Percentiles rank a stretch among this genome's conserved stretches.
Conservation (phyloP, 2,329 filamentous ascomycete species). For the Exophiala bonariae region DNA sequence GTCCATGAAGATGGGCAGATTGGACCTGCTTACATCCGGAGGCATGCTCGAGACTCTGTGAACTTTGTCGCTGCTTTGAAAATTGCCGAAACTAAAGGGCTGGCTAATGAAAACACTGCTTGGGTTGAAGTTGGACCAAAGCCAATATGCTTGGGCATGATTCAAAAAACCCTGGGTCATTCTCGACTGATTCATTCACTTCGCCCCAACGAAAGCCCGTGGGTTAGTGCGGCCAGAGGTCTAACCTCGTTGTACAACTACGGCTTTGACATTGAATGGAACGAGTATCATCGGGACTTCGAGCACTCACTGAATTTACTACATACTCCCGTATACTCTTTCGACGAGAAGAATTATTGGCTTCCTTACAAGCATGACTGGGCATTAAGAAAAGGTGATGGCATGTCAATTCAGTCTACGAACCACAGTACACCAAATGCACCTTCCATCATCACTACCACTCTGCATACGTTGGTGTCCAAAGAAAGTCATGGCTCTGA, state of each 20-base stretch:
- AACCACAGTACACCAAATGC: no score
- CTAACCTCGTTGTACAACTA: constrained; percentile 61
- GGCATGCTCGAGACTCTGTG: constrained; percentile 67
- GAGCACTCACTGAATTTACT: constrained; percentile 57
- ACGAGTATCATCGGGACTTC: constrained; percentile 67
- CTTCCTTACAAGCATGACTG: constrained; percentile 69
- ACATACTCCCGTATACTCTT: constrained; percentile 64
- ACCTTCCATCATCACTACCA: constrained; percentile 20
- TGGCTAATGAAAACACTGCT: constrained; percentile 65
- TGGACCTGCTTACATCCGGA: constrained; percentile 62
- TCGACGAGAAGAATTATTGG: constrained; percentile 71
- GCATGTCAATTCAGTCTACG: no score
- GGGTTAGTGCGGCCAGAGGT: constrained; percentile 62
- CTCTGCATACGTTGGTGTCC: constrained; percentile 3
- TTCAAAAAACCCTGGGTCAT: no score
- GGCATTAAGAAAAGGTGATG: no score
- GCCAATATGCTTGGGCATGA: constrained; percentile 52
- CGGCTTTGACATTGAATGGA: constrained; percentile 67
- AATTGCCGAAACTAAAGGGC: constrained; percentile 56
- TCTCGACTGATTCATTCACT: constrained; percentile 52
- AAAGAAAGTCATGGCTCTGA: background rate
- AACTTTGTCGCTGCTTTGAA: constrained; percentile 66
- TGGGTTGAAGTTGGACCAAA: constrained; percentile 72
- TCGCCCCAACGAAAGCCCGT: constrained; percentile 62
- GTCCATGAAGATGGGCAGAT: constrained; percentile 59